Evolutionary conservation across 352 stramenopile genomes (phyloP).

Genomic region (Globisporangium paddicum): DNA sequence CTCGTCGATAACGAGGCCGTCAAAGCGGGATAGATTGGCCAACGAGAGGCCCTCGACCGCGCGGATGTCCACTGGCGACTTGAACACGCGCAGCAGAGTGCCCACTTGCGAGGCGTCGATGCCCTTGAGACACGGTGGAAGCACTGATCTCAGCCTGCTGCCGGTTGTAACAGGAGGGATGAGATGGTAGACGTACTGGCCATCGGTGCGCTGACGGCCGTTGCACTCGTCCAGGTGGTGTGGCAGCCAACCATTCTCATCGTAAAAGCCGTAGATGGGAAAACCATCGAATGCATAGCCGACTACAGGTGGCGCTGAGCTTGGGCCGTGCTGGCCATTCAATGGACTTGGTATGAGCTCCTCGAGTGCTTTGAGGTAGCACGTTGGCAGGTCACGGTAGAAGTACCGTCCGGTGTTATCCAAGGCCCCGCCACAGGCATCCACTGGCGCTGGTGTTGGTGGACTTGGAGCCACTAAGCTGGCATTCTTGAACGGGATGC

Average conservation of each 20-base stretch:
- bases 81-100: slow-evolving; percentile 34
- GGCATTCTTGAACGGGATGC: slow-evolving; percentile 41
- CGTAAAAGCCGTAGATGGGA: slow-evolving; percentile 46
- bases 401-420: slow-evolving; percentile 42
- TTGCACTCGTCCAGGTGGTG: slow-evolving; percentile 55
- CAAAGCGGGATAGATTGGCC: slow-evolving; percentile 36
- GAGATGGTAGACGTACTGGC: slow-evolving; percentile 57
- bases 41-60: slow-evolving; percentile 47
- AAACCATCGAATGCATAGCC: slow-evolving; percentile 64
- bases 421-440: slow-evolving; percentile 41
- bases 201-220: slow-evolving; percentile 30
- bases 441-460: slow-evolving; percentile 2
- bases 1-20: slow-evolving; percentile 52
- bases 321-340: not conserved
- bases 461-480: slow-evolving; percentile 1
- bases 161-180: slow-evolving; percentile 3
- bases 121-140: slow-evolving; percentile 58
- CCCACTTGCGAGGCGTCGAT: slow-evolving; percentile 21
- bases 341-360: not conserved
- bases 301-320: slow-evolving; percentile 26
- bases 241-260: slow-evolving; percentile 35
- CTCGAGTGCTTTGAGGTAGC: slow-evolving; percentile 24
- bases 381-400: slow-evolving; percentile 37
- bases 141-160: slow-evolving; percentile 12
- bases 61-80: slow-evolving; percentile 36